A percentile compares a stretch with the other conserved stretches of the same genome.
These are phyloP conservation scores for Coniferiporia sulphurascens DNA, from an alignment of 1,284 basidiomycete genomes.

Conservation along the genomic window DNA sequence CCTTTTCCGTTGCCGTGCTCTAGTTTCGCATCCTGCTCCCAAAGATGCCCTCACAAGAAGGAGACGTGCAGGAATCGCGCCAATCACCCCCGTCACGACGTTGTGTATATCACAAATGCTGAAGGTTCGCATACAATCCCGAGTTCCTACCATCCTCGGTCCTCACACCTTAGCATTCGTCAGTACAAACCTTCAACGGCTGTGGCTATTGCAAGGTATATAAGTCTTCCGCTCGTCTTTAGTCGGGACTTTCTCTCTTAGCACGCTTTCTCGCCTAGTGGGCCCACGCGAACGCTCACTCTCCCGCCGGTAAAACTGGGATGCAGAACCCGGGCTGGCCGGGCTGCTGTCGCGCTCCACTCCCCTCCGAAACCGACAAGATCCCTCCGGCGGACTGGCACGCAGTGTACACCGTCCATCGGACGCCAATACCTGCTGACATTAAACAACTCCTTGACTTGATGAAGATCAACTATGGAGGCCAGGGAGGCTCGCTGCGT, in stretches of 20 bases:
- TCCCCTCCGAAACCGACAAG: conserved; percentile 47
- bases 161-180: not conserved
- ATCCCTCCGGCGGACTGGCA: conserved; percentile 76
- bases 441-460: conserved; percentile 60
- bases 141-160: not conserved
- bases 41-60: conserved; percentile 67
- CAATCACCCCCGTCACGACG: conserved; percentile 67
- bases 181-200: conserved; percentile 76
- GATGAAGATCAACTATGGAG: conserved; percentile 31
- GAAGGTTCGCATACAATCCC: conserved; percentile 50
- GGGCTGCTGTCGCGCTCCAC: conserved; percentile 74
- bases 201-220: conserved; percentile 81
- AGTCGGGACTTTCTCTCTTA: conserved; percentile 19
- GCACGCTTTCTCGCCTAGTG: conserved; percentile 44
- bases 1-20: not conserved
- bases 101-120: conserved; percentile 73
- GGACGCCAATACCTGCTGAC: conserved; percentile 62
- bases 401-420: conserved; percentile 66
- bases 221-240: conserved; percentile 14
- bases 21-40: not conserved
- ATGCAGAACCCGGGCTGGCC: conserved; percentile 75
- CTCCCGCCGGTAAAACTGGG: conserved; percentile 40
- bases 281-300: conserved; percentile 53
- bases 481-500: conserved; percentile 29
- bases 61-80: conserved; percentile 69